These are phyloP conservation scores for Orbilia javanica DNA, from an alignment of 2,329 filamentous ascomycete genomes.

Conservation along the genomic window DNA sequence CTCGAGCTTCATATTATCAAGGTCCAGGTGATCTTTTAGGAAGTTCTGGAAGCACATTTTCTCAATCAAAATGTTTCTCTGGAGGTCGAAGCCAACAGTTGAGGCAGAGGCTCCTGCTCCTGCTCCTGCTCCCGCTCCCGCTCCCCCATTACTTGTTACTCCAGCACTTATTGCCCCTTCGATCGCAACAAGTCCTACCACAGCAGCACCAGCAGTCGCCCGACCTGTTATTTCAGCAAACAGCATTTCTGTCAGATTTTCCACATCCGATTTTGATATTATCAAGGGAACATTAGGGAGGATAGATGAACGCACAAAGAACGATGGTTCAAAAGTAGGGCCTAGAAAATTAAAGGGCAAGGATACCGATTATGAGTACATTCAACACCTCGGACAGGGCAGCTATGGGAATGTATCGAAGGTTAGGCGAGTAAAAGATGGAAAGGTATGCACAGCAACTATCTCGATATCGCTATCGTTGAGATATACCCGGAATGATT, in stretches of 20 bases:
- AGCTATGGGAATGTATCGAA: slow-evolving; percentile 58
- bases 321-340: slow-evolving; percentile 34
- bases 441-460: slow-evolving; percentile 33
- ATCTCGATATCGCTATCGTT: not conserved
- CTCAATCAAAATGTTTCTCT: slow-evolving; percentile 52
- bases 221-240: slow-evolving; percentile 52
- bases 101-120: slow-evolving; percentile 27
- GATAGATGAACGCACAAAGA: slow-evolving; percentile 41
- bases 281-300: slow-evolving; percentile 57
- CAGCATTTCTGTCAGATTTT: slow-evolving; percentile 57
- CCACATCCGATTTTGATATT: slow-evolving; percentile 48
- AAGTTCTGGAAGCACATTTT: slow-evolving; percentile 27
- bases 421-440: slow-evolving; percentile 47
- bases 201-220: slow-evolving; percentile 26
- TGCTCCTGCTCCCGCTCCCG: slow-evolving; percentile 23
- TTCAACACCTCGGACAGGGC: slow-evolving; percentile 56
- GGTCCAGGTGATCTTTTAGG: slow-evolving; percentile 21
- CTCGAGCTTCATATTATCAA: slow-evolving; percentile 26
- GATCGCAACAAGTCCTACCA: not conserved
- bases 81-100: slow-evolving; percentile 26
- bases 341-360: slow-evolving; percentile 53
- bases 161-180: slow-evolving; percentile 24
- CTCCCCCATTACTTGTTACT: no score
- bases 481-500: not conserved
- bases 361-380: slow-evolving; percentile 55